These are phyloP conservation scores for Collariella sp. DNA, from an alignment of 495 filamentous ascomycete species.

Conservation along the genomic window DNA sequence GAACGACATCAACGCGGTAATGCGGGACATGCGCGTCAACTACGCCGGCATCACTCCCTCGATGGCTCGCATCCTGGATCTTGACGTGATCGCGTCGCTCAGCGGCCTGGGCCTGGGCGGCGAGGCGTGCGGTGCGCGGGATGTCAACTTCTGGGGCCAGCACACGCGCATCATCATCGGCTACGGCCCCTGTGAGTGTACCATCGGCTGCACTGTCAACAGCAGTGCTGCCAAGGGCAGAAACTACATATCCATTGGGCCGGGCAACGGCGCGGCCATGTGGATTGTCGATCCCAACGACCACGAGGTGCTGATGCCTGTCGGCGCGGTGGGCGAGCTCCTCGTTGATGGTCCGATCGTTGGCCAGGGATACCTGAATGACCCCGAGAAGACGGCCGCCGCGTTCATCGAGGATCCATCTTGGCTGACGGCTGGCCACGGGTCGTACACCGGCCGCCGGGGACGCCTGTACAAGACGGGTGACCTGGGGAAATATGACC, in stretches of 20 bases:
- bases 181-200: conserved; percentile 48
- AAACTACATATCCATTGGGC: conserved; percentile 30
- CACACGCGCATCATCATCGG: conserved; percentile 40
- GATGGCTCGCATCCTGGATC: conserved; percentile 16
- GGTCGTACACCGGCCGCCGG: neutral
- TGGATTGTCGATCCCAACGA: conserved; percentile 29
- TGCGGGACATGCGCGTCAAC: conserved; percentile 22
- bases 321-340: conserved; percentile 42
- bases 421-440: conserved; percentile 29
- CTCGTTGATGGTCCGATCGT: conserved; percentile 36
- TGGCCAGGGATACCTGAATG: conserved; percentile 59
- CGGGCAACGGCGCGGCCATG: conserved; percentile 19
- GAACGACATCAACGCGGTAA: conserved; percentile 26
- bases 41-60: conserved; percentile 20
- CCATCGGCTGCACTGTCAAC: conserved; percentile 39
- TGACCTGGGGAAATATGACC: conserved; percentile 42
- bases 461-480: conserved; percentile 30
- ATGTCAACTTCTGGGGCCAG: conserved; percentile 15
- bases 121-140: conserved; percentile 14
- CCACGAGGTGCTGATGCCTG: conserved; percentile 28
- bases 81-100: conserved; percentile 15
- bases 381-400: conserved; percentile 50
- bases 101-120: conserved; percentile 19
- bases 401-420: conserved; percentile 40
- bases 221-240: conserved; percentile 35